Percentiles rank a stretch among this genome's conserved stretches.
phyloP scores from a whole-genome alignment of 2,329 filamentous ascomycete species.

The Chaetomiaceae sp. region DNA sequence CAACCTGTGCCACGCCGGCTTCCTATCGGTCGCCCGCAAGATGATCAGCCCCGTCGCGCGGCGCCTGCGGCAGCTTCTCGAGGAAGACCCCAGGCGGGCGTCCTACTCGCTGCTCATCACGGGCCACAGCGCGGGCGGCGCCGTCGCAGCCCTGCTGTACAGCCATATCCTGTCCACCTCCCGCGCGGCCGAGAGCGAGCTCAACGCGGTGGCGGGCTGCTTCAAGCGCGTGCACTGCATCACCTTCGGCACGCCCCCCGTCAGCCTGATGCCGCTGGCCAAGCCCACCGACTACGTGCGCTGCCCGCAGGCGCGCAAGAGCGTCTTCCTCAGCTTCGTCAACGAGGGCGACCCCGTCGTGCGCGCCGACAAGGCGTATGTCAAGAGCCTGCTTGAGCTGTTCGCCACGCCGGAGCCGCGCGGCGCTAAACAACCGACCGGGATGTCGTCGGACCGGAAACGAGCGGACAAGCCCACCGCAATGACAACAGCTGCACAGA shows the following conservation, averaged over 20 bases:
- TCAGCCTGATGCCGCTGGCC: constrained; percentile 62
- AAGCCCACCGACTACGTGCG: constrained; percentile 43
- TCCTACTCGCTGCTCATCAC: constrained; percentile 72
- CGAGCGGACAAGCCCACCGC: neutral
- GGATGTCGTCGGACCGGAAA: constrained; percentile 4
- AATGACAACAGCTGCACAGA: neutral
- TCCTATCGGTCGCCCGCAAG: constrained; percentile 65
- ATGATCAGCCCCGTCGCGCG: constrained; percentile 70
- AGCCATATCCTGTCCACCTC: constrained; percentile 68
- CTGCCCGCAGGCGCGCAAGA: constrained; percentile 48
- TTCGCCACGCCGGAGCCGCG: constrained; percentile 55
- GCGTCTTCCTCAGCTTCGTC: constrained; percentile 70
- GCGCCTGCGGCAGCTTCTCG: constrained; percentile 60
- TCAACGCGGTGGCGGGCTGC: constrained; percentile 60
- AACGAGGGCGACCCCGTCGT: constrained; percentile 83
- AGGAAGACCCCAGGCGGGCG: constrained; percentile 62
- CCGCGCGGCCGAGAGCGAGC: constrained; percentile 53
- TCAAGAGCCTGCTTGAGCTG: constrained; percentile 65
- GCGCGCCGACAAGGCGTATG: constrained; percentile 69
- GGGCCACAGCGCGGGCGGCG: constrained; percentile 80
- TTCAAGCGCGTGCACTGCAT: constrained; percentile 80
- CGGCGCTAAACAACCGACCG: neutral
- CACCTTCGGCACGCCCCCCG: constrained; percentile 76
- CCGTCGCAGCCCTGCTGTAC: constrained; percentile 73
- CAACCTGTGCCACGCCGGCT: constrained; percentile 76